A percentile compares a stretch with the other conserved stretches of the same genome.
These are phyloP conservation scores for Hypoxylon sp. DNA, from an alignment of 2,329 filamentous ascomycete species.

Conservation along the genomic window DNA sequence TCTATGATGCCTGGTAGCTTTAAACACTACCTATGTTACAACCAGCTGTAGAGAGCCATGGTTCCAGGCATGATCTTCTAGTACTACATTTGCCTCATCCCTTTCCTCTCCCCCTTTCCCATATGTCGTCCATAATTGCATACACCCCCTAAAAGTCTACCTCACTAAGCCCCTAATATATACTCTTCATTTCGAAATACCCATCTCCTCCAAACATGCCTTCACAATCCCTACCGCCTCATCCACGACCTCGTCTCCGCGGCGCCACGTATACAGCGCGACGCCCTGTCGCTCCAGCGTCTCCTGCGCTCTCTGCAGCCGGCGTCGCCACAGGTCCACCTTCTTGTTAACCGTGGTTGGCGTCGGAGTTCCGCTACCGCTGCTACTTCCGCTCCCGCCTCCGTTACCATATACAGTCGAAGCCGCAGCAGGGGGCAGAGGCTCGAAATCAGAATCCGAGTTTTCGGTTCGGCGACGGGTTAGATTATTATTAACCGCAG, in stretches of 20 bases:
- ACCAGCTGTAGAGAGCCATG: background rate
- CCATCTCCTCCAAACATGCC: conserved; percentile 65
- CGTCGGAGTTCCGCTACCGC: conserved; percentile 45
- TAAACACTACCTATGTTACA: conserved; percentile 1
- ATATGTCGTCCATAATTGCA: background rate
- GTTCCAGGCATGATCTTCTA: background rate
- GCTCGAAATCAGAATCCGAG: conserved; percentile 60
- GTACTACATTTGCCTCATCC: background rate
- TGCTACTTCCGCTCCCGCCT: conserved; percentile 33
- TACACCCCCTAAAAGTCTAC: background rate
- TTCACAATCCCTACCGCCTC: conserved; percentile 77
- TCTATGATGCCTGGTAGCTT: background rate
- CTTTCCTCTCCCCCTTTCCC: background rate
- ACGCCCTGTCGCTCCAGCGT: conserved; percentile 76
- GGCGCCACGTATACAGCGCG: conserved; percentile 79
- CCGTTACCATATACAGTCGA: conserved; percentile 45
- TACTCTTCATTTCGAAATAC: conserved; percentile 1
- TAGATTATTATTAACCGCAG: conserved; percentile 21
- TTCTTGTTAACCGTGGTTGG: conserved; percentile 71
- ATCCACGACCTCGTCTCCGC: conserved; percentile 76
- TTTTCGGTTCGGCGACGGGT: conserved; percentile 56
- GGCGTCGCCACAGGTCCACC: conserved; percentile 78
- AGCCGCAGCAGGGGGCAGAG: conserved; percentile 50
- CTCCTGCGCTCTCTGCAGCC: conserved; percentile 75
- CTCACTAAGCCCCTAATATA: background rate